Percentiles rank a stretch among this genome's conserved stretches.
Evolutionary conservation across 2,329 filamentous ascomycete species (phyloP).

Genomic region (Karstenula rhodostoma): DNA sequence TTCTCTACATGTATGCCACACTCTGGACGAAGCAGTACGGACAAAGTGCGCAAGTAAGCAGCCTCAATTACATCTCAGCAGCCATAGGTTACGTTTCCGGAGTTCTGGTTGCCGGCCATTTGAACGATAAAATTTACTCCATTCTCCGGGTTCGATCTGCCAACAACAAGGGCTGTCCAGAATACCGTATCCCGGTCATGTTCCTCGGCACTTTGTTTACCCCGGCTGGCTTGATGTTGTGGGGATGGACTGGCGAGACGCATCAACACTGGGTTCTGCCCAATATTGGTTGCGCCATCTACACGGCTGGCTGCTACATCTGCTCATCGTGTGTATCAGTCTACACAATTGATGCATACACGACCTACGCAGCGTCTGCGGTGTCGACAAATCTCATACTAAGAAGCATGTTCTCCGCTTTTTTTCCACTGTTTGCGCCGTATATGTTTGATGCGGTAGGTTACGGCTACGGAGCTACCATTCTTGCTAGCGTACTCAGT

Average conservation of each 20-base stretch:
- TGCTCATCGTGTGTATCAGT: conserved; percentile 54
- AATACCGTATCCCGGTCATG: conserved; percentile 23
- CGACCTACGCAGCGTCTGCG: conserved; percentile 33
- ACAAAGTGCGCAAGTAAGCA: conserved; percentile 7
- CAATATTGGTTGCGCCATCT: conserved; percentile 57
- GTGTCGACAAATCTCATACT: conserved; percentile 17
- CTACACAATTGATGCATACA: conserved; percentile 61
- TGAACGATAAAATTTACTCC: conserved; percentile 57
- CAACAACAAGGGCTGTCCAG: conserved; percentile 17
- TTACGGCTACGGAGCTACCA: conserved; percentile 41
- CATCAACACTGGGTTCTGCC: conserved; percentile 62
- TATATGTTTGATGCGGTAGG: conserved; percentile 41
- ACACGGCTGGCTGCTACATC: conserved; percentile 49
- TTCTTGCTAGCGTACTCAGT: conserved; percentile 20
- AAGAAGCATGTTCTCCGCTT: conserved; percentile 11
- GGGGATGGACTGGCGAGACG: conserved; percentile 62
- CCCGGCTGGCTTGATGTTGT: conserved; percentile 48
- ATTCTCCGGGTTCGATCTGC: conserved; percentile 9
- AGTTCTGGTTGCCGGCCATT: conserved; percentile 36
- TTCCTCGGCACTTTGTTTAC: conserved; percentile 29
- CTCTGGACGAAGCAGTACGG: conserved; percentile 24
- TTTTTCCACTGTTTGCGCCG: conserved; percentile 46
- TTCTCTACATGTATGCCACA: conserved; percentile 26
- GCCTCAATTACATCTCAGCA: conserved; percentile 54
- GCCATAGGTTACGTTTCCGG: conserved; percentile 64